Base-by-base conservation (phyloP, 2,329 filamentous ascomycete species). In the Colletotrichum truncatum region DNA sequence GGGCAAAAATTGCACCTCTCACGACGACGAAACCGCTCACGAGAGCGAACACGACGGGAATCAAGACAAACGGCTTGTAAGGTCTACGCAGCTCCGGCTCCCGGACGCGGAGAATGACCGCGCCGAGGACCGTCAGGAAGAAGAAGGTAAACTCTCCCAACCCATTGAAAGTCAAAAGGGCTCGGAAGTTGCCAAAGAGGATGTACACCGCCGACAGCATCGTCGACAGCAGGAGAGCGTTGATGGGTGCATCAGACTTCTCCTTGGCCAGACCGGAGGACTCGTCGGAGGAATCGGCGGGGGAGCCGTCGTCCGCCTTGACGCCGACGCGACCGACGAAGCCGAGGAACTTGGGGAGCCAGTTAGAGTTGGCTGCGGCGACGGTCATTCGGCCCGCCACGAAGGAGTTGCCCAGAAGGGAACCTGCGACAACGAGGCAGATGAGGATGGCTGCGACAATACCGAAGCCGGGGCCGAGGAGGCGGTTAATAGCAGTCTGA, bases 141-240 rank as follows among this genome's bases (percentile, higher is more conserved):
- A 90, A 90, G 74, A 90, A 90, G 0, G 87, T 84, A 72, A 87
- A 90, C 69, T 88, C 85, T 12, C 84, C 85, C 4, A 88, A 75
- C 0, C 86, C 86, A 54, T 87, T 87, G 68, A 88, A 88, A 0
- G 87, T 89, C 10, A 90, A 70, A 0, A 90, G 81, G 0, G 85
- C 84, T 32, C 87, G 82, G 76, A 90, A 90, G 73, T 82, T 87
- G 16, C 88, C 88, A 0, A 88, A 77, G 1, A 88, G 70, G 30
- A 90, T 88, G 73, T 90, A 90, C 2, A 88, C 59, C 0, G 86
- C 73, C 0, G 86, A 85, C 0, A 88, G 76, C 0, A 81, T 16
- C 0, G 81, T 78, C 0, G 83, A 83, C 0, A 88, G 77, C 1
- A 85, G 72, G 38, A 87, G 78, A 7, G 86, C 85, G 66, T 87